These are phyloP conservation scores for Aspergillus tubingensis DNA, from an alignment of 2,329 filamentous ascomycete species.

Conservation along the genomic window DNA sequence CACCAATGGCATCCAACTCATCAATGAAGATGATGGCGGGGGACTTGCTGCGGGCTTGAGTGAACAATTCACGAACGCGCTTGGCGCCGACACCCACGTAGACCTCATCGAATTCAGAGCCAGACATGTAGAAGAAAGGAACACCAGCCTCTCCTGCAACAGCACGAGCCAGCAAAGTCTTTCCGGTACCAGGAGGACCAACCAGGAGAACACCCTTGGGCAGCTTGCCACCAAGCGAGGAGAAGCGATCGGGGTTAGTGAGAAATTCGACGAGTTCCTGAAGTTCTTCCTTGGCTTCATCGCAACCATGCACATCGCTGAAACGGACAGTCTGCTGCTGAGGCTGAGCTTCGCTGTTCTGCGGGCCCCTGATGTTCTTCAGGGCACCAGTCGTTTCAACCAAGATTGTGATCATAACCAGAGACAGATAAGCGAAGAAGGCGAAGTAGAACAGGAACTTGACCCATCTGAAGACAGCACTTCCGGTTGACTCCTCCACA, in stretches of 20 bases:
- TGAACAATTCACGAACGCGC: slow-evolving; percentile 91
- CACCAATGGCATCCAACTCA: slow-evolving; percentile 90
- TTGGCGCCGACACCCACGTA: slow-evolving; percentile 97
- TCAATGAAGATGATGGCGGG: slow-evolving; percentile 96
- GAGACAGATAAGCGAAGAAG: slow-evolving; percentile 74
- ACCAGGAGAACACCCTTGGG: slow-evolving; percentile 95
- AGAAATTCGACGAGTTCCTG: slow-evolving; percentile 96
- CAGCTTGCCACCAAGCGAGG: slow-evolving; percentile 89
- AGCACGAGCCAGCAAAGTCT: slow-evolving; percentile 90
- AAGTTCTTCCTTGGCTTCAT: slow-evolving; percentile 97
- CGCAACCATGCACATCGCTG: slow-evolving; percentile 91
- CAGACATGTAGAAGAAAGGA: slow-evolving; percentile 99
- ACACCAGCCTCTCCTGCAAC: slow-evolving; percentile 97
- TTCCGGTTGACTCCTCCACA: slow-evolving; percentile 83
- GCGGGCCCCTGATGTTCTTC: slow-evolving; percentile 72
- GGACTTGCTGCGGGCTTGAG: slow-evolving; percentile 77
- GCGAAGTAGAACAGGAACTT: slow-evolving; percentile 81
- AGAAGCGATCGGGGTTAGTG: slow-evolving; percentile 90
- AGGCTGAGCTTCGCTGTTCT: slow-evolving; percentile 82
- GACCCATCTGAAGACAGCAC: slow-evolving; percentile 83
- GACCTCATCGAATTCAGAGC: slow-evolving; percentile 96
- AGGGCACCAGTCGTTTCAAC: slow-evolving; percentile 79
- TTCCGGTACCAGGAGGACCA: slow-evolving; percentile 94
- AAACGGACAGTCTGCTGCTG: slow-evolving; percentile 92
- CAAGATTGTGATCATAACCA: slow-evolving; percentile 77